Evolutionary conservation across 345 rosid species (phyloP), one percentile per base, ranked within the genome.

Genomic region (Hibiscus tridactylites): DNA sequence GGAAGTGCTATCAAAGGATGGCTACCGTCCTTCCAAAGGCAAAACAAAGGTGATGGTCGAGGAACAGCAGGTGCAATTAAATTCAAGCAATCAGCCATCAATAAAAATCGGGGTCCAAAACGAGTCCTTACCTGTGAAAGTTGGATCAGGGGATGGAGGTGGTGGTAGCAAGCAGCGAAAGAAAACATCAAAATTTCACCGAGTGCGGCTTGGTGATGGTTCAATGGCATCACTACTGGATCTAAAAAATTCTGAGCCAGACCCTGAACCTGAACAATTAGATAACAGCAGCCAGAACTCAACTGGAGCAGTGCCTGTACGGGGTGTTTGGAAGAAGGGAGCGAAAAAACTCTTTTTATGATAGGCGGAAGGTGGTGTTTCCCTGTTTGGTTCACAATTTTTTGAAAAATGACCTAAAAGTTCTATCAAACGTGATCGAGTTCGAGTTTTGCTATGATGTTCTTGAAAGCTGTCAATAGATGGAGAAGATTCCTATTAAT

Each of bases 181-280:
- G 86, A 94, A 91, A 73, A 87, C 90, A 29, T 86, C 96, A 0
- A 91, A 94, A 81, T 90, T 90, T 74, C 92, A 80, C 29, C 84
- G 96, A 64, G 81, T 74, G 66, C 88, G 92, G 68, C 80, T 93
- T 37, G 97, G 96, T 59, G 98, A 89, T 77, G 90, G 88, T 59
- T 89, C 93, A 53, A 80, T 84, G 80, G 90, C 87, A 52, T 83
- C 95, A n/a, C 73, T 85, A 15, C 24, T 86, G 68, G 88, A 91
- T 82, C 65, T 74, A 0, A 83, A 79, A 26, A 81, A 74, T 65
- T 75, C 90, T 17, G 79, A 77, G 33, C 72, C 80, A 4, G 87
- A 79, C 58, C 74, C 82, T n/a, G 87, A 85, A 69, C 80, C 78
- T 0, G 85, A 79, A 31, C 73, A 76, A 2, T 49, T 42, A 65